Conservation (phyloP, 2,329 filamentous ascomycete genomes). For the Chrysosporium queenslandicum region DNA sequence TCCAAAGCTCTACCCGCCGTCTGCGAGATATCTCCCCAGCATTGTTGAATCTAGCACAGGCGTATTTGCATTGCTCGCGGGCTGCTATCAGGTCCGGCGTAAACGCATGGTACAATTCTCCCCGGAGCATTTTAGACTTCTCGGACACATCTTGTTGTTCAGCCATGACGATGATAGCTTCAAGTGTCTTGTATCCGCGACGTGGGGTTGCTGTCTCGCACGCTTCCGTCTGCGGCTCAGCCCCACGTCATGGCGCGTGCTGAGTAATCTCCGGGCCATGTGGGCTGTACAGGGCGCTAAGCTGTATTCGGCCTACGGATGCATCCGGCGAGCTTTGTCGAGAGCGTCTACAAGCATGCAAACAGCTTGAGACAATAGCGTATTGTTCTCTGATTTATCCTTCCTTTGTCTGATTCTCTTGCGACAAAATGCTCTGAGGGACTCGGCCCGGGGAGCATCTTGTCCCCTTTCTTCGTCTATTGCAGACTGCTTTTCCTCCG, state of each 20-base stretch:
- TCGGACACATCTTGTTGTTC: conserved; percentile 18
- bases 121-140: conserved; percentile 47
- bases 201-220: too few species aligned
- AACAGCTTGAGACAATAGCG: background rate
- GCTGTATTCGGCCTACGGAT: background rate
- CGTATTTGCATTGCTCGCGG: conserved; percentile 52
- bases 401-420: conserved; percentile 5
- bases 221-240: background rate
- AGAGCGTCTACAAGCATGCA: background rate
- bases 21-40: conserved; percentile 52
- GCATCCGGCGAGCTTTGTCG: background rate
- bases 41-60: conserved; percentile 55
- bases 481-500: background rate
- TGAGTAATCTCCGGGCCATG: background rate
- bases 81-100: conserved; percentile 55
- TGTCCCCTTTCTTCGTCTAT: background rate
- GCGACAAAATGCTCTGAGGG: conserved; percentile 1
- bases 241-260: background rate
- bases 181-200: too few species aligned
- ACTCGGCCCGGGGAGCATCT: background rate
- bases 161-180: background rate
- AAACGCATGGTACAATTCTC: conserved; percentile 67
- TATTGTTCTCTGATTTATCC: conserved; percentile 7
- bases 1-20: conserved; percentile 56
- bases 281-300: background rate